phyloP scores from a whole-genome alignment of 139 green algal genomes.

The Astrephomene gubernaculifera region DNA sequence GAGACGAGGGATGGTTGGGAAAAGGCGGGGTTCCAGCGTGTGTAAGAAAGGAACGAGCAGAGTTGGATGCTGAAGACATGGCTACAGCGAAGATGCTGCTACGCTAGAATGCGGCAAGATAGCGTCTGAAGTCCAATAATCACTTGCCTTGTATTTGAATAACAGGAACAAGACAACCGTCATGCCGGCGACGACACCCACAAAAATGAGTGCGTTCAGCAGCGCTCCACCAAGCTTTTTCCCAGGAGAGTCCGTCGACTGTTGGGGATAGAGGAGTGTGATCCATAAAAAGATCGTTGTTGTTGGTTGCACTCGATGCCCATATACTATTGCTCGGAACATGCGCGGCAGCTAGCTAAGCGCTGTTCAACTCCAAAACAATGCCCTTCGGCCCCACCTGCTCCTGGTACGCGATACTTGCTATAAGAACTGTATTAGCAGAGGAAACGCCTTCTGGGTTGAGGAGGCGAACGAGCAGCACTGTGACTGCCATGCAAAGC shows the following conservation, averaged over 20 bases:
- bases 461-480: slow-evolving; percentile 86
- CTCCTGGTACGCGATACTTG: slow-evolving; percentile 85
- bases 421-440: slow-evolving; percentile 72
- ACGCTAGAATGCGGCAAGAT: no score
- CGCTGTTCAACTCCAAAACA: no score
- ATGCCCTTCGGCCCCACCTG: slow-evolving; percentile 64
- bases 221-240: slow-evolving; percentile 89
- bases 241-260: slow-evolving; percentile 76
- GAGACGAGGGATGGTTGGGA: no score
- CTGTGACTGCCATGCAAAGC: slow-evolving; percentile 93
- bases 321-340: neutral
- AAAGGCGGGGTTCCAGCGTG: no score
- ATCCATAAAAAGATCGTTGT: no score
- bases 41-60: no score
- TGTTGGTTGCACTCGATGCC: no score
- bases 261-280: slow-evolving; percentile 1
- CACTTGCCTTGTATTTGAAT: slow-evolving; percentile 89
- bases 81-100: no score
- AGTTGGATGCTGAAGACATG: no score
- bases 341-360: slow-evolving; percentile 27
- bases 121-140: no score
- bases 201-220: slow-evolving; percentile 94
- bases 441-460: slow-evolving; percentile 79
- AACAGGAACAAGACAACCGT: slow-evolving; percentile 93
- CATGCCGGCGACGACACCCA: slow-evolving; percentile 84